Percentiles rank a stretch among this genome's conserved stretches.
Conservation (phyloP, 2,329 filamentous ascomycete species). For the Aureobasidium pullulans region DNA sequence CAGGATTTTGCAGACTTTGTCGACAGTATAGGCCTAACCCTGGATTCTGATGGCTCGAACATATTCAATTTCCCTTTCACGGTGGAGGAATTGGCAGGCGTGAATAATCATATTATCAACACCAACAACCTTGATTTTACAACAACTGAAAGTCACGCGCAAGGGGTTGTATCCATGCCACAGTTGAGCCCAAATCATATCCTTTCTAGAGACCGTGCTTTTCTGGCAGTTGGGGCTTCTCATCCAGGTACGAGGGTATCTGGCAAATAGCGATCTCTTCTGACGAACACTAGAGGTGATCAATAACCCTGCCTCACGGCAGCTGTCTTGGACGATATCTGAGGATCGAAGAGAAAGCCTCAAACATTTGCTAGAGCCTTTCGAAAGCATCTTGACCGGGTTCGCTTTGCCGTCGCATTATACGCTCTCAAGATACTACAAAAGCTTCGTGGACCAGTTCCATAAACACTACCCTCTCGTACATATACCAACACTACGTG, state of each 20-base stretch:
- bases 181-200: too few species aligned
- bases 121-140: too few species aligned
- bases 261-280: background rate
- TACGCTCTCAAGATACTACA: slow-evolving; percentile 60
- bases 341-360: background rate
- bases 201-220: background rate
- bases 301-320: background rate
- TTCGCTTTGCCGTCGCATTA: slow-evolving; percentile 64
- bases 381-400: background rate
- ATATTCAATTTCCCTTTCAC: too few species aligned
- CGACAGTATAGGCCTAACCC: too few species aligned
- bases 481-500: slow-evolving; percentile 58
- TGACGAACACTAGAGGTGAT: background rate
- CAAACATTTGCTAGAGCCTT: background rate
- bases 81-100: too few species aligned
- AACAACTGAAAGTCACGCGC: too few species aligned
- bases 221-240: background rate
- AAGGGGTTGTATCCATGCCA: too few species aligned
- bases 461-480: slow-evolving; percentile 55
- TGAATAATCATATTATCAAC: too few species aligned
- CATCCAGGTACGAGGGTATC: background rate
- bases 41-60: too few species aligned
- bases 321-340: background rate
- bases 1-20: too few species aligned
- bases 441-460: slow-evolving; percentile 63